These are phyloP conservation scores for Uromyces viciae-fabae DNA, from an alignment of 1,284 basidiomycete species.

Conservation along the genomic window DNA sequence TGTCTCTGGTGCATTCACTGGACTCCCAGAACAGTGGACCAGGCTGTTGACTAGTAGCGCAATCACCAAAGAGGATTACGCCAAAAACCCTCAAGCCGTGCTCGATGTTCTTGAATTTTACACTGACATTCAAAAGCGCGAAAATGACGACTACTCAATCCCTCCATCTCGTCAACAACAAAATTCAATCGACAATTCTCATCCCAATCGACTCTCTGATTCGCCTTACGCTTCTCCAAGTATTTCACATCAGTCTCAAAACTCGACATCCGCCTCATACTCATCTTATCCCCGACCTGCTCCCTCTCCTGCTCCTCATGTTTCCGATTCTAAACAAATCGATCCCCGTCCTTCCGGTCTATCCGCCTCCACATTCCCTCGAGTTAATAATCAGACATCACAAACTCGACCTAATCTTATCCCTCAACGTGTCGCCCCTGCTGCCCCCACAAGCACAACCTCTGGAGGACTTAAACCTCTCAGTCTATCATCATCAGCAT, in stretches of 20 bases:
- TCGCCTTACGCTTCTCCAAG: constrained; percentile 58
- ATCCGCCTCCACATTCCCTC: background rate
- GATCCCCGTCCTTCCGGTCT: background rate
- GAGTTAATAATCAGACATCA: constrained; percentile 4
- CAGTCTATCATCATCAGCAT: constrained; percentile 46
- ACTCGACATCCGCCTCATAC: background rate
- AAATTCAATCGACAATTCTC: background rate
- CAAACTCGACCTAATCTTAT: constrained; percentile 22
- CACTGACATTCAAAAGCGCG: constrained; percentile 92
- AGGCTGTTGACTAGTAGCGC: constrained; percentile 91
- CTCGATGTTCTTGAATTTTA: constrained; percentile 97
- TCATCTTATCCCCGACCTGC: constrained; percentile 5
- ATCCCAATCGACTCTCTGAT: constrained; percentile 43
- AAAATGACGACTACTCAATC: constrained; percentile 66
- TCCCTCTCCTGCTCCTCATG: background rate
- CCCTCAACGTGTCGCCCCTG: constrained; percentile 34
- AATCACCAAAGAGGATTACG: constrained; percentile 96
- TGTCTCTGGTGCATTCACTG: constrained; percentile 86
- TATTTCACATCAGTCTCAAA: constrained; percentile 58
- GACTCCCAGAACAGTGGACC: constrained; percentile 94
- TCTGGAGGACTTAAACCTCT: constrained; percentile 26
- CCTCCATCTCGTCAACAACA: constrained; percentile 52
- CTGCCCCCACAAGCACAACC: background rate
- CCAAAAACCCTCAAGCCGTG: constrained; percentile 92
- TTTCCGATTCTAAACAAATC: background rate